Base-by-base conservation (phyloP, 257 asterid genomes). In the Rauvolfia tetraphylla region DNA sequence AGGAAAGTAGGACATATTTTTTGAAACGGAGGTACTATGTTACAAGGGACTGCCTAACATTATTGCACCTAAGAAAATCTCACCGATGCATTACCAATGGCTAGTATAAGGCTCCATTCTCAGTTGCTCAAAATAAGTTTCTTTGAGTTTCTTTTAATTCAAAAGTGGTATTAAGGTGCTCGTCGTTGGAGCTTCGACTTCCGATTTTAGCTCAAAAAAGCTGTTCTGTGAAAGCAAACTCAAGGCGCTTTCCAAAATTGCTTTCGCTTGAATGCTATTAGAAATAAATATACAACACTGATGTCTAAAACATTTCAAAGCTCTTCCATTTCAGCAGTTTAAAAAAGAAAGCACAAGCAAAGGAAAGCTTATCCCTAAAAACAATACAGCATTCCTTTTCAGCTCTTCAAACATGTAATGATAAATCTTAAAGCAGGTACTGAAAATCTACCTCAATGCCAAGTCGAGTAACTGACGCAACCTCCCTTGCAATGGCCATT, bases 401-500 rank as follows among this genome's bases (percentile, higher is more conserved):
- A 31, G 42, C 48, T 3, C 14, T 6, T 17, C 46, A 65, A 36
- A 65, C 42, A 36, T 65, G 13, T 34, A 65, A 34, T 3, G 7
- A 18, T 7, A 51, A 36, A 44, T 23, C 44, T 29, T 29, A 29
- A 25, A 38, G 48, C 58, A 69, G 63, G 58, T n/a, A 68, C 15
- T 68, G 48, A 36, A 76, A 39, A 18, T 42, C n/a, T 84, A 95
- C 99, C 96, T 95, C 96, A 62, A 91, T 87, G 46, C 99, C 99
- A 80, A 92, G 93, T 67, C 96, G 88, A 73, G 96, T 89, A 78
- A 95, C 99, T 74, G 95, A 84, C 41, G 97, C 96, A 83, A 95
- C 99, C 89, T 95, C 98, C 90, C 93, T 91, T 61, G 99, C 99
- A 75, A 95, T 95, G 76, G 98, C 81, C 96, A 95, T 90, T 57